Evolutionary conservation across 2,329 filamentous ascomycete species (phyloP).

Genomic region (Nigrograna mackinnonii): DNA sequence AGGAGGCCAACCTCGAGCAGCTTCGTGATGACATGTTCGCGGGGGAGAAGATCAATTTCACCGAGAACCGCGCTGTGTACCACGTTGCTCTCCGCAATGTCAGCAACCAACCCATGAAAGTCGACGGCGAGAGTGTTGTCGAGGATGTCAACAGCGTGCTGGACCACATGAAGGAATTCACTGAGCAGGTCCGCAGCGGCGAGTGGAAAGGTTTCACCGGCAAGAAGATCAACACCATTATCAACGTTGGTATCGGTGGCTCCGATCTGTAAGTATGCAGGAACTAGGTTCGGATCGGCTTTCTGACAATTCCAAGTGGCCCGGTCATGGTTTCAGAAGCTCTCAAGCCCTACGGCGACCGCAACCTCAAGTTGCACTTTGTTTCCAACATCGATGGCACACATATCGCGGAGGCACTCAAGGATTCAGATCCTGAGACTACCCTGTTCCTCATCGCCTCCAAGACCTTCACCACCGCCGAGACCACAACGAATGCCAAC

Average conservation of each 20-base stretch:
- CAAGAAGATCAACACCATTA: conserved; percentile 93
- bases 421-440: conserved; percentile 88
- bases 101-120: conserved; percentile 76
- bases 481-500: conserved; percentile 97
- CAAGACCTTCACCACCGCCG: conserved; percentile 99
- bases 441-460: conserved; percentile 98
- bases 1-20: conserved; percentile 88
- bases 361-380: conserved; percentile 89
- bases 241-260: conserved; percentile 98
- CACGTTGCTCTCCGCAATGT: conserved; percentile 93
- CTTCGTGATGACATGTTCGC: conserved; percentile 97
- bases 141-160: conserved; percentile 91
- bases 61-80: conserved; percentile 93
- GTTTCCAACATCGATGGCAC: conserved; percentile 99
- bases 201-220: conserved; percentile 97
- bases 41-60: conserved; percentile 99
- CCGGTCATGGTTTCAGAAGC: conserved; percentile 99
- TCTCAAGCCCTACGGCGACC: conserved; percentile 89
- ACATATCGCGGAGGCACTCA: conserved; percentile 92
- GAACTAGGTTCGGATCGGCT: not conserved
- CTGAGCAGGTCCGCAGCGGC: conserved; percentile 89
- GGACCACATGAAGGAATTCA: conserved; percentile 98
- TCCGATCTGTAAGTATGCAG: conserved; percentile 81
- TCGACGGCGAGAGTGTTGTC: conserved; percentile 91
- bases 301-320: conserved; percentile 62